A percentile compares a stretch with the other conserved stretches of the same genome.
Evolutionary conservation across 495 filamentous ascomycete genomes (phyloP).

Genomic region (Elaphomyces granulatus): DNA sequence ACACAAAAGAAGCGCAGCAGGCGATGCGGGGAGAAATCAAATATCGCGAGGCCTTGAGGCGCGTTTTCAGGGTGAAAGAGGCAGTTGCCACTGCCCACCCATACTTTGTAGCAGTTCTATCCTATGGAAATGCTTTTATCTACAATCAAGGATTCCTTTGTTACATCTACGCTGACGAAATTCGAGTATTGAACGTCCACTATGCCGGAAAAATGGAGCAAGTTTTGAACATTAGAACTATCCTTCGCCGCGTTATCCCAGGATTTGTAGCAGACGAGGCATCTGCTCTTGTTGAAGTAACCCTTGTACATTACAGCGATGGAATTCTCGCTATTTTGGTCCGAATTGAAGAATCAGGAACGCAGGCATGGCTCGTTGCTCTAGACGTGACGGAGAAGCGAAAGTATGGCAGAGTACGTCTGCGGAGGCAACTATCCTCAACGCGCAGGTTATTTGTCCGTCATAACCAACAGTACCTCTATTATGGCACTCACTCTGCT

Average conservation of each 20-base stretch:
- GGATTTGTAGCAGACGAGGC: constrained; percentile 12
- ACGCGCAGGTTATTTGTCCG: constrained; percentile 50
- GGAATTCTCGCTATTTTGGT: constrained; percentile 43
- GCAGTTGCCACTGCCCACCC: constrained; percentile 49
- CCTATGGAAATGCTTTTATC: constrained; percentile 44
- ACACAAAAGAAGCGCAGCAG: constrained; percentile 42
- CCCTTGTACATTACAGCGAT: constrained; percentile 46
- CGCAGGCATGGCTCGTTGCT: constrained; percentile 40
- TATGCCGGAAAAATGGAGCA: constrained; percentile 34
- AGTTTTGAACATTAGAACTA: constrained; percentile 39
- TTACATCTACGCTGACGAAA: constrained; percentile 39
- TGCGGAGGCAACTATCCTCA: constrained; percentile 28
- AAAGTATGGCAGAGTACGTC: constrained; percentile 24
- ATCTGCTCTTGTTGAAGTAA: constrained; percentile 30
- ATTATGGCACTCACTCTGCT: constrained; percentile 48
- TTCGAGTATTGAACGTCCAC: constrained; percentile 54
- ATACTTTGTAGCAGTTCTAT: constrained; percentile 44
- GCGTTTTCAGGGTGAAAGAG: constrained; percentile 44
- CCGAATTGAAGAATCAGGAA: constrained; percentile 20
- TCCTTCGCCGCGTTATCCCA: constrained; percentile 27
- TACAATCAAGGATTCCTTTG: constrained; percentile 50
- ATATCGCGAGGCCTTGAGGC: constrained; percentile 42
- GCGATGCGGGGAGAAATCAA: constrained; percentile 30
- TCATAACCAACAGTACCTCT: constrained; percentile 49
- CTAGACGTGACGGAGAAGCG: constrained; percentile 31